These are phyloP conservation scores for Pyricularia sp. DNA, from an alignment of 2,329 filamentous ascomycete genomes.

Conservation along the genomic window DNA sequence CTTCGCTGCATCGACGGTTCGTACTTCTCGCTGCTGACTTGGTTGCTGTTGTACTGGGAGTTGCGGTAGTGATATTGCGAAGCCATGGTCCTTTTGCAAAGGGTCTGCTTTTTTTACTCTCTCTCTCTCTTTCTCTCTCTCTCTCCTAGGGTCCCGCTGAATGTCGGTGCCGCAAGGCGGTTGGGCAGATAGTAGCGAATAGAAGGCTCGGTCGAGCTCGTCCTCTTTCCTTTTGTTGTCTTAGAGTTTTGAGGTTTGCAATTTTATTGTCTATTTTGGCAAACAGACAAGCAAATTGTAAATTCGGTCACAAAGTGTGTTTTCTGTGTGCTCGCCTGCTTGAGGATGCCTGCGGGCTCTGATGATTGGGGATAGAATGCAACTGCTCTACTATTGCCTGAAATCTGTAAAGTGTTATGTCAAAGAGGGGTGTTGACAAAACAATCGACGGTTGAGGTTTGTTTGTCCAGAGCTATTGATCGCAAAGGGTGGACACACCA, in stretches of 20 bases:
- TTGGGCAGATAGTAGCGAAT: background rate
- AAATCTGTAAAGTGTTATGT: background rate
- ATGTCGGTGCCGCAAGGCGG: background rate
- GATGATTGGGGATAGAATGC: background rate
- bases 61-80: constrained; percentile 42
- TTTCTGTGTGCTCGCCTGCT: background rate
- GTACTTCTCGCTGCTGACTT: constrained; percentile 23
- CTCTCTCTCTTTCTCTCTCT: too few species aligned
- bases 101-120: background rate
- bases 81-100: constrained; percentile 30
- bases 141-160: background rate
- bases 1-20: constrained; percentile 27
- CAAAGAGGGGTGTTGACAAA: background rate
- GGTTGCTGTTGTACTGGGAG: constrained; percentile 35
- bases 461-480: background rate
- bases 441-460: background rate
- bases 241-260: background rate
- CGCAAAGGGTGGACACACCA: background rate
- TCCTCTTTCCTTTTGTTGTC: background rate
- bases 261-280: background rate
- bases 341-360: background rate
- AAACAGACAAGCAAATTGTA: background rate
- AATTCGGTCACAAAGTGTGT: background rate
- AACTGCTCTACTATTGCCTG: background rate
- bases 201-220: background rate